Evolutionary conservation across 495 filamentous ascomycete species (phyloP), one percentile per base, ranked within the genome.

Genomic region (Talaromyces liani): DNA sequence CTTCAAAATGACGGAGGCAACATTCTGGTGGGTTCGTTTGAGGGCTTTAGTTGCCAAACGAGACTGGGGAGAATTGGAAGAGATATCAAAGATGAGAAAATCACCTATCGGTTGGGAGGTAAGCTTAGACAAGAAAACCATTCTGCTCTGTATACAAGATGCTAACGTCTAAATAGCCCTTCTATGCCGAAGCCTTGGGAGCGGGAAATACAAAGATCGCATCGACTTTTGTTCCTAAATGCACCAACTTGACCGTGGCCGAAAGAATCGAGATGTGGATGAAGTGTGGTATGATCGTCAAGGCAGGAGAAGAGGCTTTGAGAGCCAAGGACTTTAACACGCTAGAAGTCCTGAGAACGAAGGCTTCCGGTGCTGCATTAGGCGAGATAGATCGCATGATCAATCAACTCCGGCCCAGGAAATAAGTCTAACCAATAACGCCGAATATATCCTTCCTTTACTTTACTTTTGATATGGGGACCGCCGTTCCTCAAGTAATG

Each of bases 41-140:
- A 87, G 95, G 67, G 94, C 92, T 4, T 79, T 98, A 56, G 92
- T 98, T 5, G 88, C 89, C 14, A 90, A 88, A 71, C 85, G 94
- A 45, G 89, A 96, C 70, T 98, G 92, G 92, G 84, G 82, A 45
- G 95, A 97, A 70, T 78, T 98, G 63, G 93, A 98, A 74, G 92
- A 97, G 65, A 82, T 91, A 65, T 85, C 83, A 54, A 81, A 76
- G 66, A 71, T 62, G 41, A 83, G 80, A 70, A 95, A 93, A 69
- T 91, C 87, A 55, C 90, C 94, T n/a, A 97, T 98, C 70, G 94
- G 93, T 49, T 98, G 95, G 95, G 92, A 94, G 84, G 88, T 91
- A 77, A 75, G 81, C 72, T 63, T 45, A 53, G 59, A 24, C 36
- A 34, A 31, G 14, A 63, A 54, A 67, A 25, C 65, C 58, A 36